Evolutionary conservation across 2,329 filamentous ascomycete species (phyloP).

Genomic region (Cladosporium phlei): DNA sequence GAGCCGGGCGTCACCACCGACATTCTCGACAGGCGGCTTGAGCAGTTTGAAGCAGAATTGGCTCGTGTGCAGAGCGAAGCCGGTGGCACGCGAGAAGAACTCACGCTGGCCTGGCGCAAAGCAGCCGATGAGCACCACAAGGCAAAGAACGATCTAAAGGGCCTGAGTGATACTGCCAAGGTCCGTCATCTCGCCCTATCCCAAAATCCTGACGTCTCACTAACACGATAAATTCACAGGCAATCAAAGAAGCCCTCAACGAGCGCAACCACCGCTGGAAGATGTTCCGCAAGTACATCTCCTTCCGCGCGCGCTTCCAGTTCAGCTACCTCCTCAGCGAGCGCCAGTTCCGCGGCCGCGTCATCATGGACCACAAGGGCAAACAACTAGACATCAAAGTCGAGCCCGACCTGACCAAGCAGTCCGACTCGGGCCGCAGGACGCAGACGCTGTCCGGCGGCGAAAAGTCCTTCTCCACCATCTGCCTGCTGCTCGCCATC

Average conservation of each 20-base stretch:
- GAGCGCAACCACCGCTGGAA: constrained; percentile 72
- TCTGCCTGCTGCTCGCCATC: constrained; percentile 84
- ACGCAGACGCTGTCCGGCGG: constrained; percentile 92
- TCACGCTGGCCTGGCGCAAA: constrained; percentile 22
- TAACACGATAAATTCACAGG: constrained; percentile 32
- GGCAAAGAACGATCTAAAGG: constrained; percentile 20
- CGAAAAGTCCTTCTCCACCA: constrained; percentile 96
- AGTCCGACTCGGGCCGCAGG: constrained; percentile 65
- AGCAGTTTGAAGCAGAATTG: constrained; percentile 29
- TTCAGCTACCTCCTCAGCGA: constrained; percentile 88
- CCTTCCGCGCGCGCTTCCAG: constrained; percentile 74
- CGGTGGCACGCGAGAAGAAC: constrained; percentile 30
- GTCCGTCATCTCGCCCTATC: constrained; percentile 30
- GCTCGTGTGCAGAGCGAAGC: constrained; percentile 24
- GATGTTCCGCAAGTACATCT: constrained; percentile 77
- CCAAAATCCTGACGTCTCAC: background rate
- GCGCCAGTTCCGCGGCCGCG: constrained; percentile 77
- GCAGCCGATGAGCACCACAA: constrained; percentile 28
- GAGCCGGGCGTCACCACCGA: constrained; percentile 30
- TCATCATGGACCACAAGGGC: constrained; percentile 71
- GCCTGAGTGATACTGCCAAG: constrained; percentile 30
- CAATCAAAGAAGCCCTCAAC: constrained; percentile 56
- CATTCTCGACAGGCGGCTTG: constrained; percentile 29
- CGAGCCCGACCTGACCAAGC: constrained; percentile 65
- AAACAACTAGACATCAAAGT: constrained; percentile 71